Percentiles rank a stretch among this genome's conserved stretches.
Conservation (phyloP, 352 stramenopile species). For the Phytopythium chamaehyphon region DNA sequence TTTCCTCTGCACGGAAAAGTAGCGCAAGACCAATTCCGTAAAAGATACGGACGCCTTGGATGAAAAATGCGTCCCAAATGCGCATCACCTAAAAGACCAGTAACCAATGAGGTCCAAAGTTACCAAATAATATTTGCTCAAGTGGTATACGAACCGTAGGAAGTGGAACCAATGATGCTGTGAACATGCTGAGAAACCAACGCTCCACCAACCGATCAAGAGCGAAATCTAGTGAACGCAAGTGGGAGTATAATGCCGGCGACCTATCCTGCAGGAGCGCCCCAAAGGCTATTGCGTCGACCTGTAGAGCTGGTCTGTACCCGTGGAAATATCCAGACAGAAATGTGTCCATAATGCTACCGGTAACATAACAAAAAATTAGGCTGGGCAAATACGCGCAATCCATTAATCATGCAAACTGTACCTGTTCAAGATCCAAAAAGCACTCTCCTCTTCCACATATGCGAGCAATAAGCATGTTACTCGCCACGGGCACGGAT, state of each 20-base stretch:
- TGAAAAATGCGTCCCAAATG: constrained; percentile 80
- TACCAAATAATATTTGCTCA: background rate
- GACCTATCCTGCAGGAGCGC: constrained; percentile 46
- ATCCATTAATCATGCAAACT: background rate
- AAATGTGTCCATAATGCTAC: constrained; percentile 57
- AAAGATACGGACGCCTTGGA: constrained; percentile 60
- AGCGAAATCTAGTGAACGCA: constrained; percentile 45
- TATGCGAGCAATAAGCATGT: constrained; percentile 67
- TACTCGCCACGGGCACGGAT: constrained; percentile 70
- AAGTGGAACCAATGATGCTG: constrained; percentile 53
- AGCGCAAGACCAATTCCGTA: constrained; percentile 66
- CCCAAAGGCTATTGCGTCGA: constrained; percentile 58
- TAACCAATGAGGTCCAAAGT: no score
- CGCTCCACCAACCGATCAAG: constrained; percentile 54
- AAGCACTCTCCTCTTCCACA: constrained; percentile 72
- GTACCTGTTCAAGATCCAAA: constrained; percentile 83
- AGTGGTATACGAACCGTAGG: constrained; percentile 39
- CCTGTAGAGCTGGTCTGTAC: constrained; percentile 62
- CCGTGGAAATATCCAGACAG: constrained; percentile 79
- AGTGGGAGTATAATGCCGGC: constrained; percentile 46
- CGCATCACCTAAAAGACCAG: constrained; percentile 40
- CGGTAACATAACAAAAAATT: background rate
- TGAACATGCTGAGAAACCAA: constrained; percentile 80
- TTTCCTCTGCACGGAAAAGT: constrained; percentile 64
- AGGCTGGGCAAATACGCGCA: no score